Evolutionary conservation across 1,284 basidiomycete species (phyloP), one percentile per base, ranked within the genome.

Genomic region (Chalciporus piperatoides): DNA sequence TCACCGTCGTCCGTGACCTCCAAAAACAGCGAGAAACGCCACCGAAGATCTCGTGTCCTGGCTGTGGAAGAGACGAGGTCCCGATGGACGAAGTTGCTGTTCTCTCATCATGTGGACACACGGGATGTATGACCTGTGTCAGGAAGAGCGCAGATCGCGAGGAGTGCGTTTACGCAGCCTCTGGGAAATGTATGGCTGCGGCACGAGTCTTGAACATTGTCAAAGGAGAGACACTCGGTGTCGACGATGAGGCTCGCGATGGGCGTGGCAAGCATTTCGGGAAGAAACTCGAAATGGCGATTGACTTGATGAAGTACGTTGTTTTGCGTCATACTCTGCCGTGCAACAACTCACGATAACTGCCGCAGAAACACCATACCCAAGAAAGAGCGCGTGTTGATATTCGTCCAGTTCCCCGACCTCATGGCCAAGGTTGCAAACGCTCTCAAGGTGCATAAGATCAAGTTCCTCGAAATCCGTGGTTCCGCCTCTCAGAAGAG

Each of bases 391-490:
- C 84, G 92, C 2, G 79, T 95, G 11, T 79, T 97, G 35, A 81
- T 97, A 46, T 97, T 97, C 68, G 88, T 96, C 11, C 94, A 97
- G 62, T 97, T 96, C 77, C 86, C 84, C 8, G 95, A 97, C 67
- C 78, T 97, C 53, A 90, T 89, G 76, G 82, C 83, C 63, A 97
- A 96, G 68, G 90, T 97, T 33, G 82, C 82, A 6, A 89, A 93
- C 53, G 91, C 92, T 0, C 78, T 97, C 53, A 71, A 68, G 1
- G 78, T 80, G 39, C 80, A 92, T 61, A 78, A 80, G 15, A 83
- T 97, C 61, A 74, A 76, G 27, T 93, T 84, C 69, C 78, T 91
- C 33, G 86, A 92, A 61, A 87, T 97, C 64, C 81, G 81, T 48
- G 95, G 94, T 32, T 81, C 81, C 4, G 89, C 91, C 3, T 77